A percentile compares a stretch with the other conserved stretches of the same genome.
Evolutionary conservation across 2,329 filamentous ascomycete genomes (phyloP).

Genomic region (Penicillium sp.): DNA sequence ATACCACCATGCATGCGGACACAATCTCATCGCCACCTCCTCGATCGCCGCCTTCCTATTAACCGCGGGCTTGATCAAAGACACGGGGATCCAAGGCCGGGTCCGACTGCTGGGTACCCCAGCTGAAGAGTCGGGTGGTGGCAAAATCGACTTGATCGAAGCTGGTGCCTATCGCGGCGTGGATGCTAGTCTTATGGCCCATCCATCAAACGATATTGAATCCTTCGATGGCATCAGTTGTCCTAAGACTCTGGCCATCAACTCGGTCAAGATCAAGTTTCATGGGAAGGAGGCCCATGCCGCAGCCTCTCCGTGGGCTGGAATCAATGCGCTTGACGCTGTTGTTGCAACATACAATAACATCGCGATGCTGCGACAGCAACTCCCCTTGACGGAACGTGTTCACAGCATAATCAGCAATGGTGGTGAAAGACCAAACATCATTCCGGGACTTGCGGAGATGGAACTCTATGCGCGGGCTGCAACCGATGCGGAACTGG

Average conservation of each 20-base stretch:
- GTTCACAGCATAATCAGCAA: constrained; percentile 53
- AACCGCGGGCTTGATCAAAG: constrained; percentile 4
- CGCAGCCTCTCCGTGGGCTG: constrained; percentile 55
- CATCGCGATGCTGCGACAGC: constrained; percentile 55
- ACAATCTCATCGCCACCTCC: constrained; percentile 14
- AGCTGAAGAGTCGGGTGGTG: constrained; percentile 19
- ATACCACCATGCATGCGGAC: not conserved
- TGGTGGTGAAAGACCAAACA: constrained; percentile 49
- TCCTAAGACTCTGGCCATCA: not conserved
- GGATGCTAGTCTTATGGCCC: constrained; percentile 12
- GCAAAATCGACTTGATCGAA: constrained; percentile 15
- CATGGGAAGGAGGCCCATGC: constrained; percentile 55
- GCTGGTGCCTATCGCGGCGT: constrained; percentile 14
- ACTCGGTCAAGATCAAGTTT: constrained; percentile 35
- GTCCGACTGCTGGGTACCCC: constrained; percentile 17
- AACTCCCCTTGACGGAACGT: constrained; percentile 52
- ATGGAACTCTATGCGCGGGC: not conserved
- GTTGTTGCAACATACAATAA: constrained; percentile 44
- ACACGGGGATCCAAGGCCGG: constrained; percentile 1
- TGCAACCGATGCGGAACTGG: not conserved
- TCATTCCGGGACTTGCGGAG: constrained; percentile 32
- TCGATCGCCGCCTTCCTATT: constrained; percentile 15
- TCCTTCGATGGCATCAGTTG: not conserved
- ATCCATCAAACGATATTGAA: not conserved
- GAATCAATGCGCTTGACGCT: constrained; percentile 58